Evolutionary conservation across 2,329 filamentous ascomycete species (phyloP), one percentile per base, ranked within the genome.

Genomic region (Hypocrella siamensis): DNA sequence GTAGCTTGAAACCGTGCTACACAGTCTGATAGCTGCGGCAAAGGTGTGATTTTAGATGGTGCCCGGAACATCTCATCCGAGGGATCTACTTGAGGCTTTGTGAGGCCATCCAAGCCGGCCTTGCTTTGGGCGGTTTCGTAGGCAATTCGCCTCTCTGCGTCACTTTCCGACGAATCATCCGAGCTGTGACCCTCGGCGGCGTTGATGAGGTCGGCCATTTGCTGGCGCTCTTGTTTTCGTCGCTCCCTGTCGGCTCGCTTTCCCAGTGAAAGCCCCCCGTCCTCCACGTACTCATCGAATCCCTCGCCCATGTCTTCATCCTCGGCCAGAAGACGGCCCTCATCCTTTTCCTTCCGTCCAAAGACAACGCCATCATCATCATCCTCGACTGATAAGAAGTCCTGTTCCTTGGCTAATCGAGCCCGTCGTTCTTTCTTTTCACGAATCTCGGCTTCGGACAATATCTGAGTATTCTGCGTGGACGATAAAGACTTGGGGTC

Each of bases 271-370:
- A 94, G 70, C 6, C 73, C 72, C 7, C 81, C 84, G 47, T 93
- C 83, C 26, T 90, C 81, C 7, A 90, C 82, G 44, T 82, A 93
- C 33, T 88, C 79, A 37, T 96, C 88, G 43, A 93, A 96, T 0
- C 85, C 86, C 56, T 96, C 90, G 24, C 81, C 82, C 0, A 94
- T 68, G 46, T 96, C 84, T 49, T 96, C 88, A 44, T 96, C 88
- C 21, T 94, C 85, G 26, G 67, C 70, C 5, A 85, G 69, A 2
- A 96, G 66, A 2, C 88, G 70, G 5, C 79, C 80, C 38, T 85
- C 69, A 21, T 72, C 68, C 40, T 79, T 73, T 44, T 76, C 72
- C 40, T 72, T 71, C 14, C 41, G 55, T 3, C 40, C 38, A 15
- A 40, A 41, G 6, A 55, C 48, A 18, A 48, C 47, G 15, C 67